A percentile compares a stretch with the other conserved stretches of the same genome.
Conservation (phyloP, 2,329 filamentous ascomycete genomes). For the Septoria petroselini region DNA sequence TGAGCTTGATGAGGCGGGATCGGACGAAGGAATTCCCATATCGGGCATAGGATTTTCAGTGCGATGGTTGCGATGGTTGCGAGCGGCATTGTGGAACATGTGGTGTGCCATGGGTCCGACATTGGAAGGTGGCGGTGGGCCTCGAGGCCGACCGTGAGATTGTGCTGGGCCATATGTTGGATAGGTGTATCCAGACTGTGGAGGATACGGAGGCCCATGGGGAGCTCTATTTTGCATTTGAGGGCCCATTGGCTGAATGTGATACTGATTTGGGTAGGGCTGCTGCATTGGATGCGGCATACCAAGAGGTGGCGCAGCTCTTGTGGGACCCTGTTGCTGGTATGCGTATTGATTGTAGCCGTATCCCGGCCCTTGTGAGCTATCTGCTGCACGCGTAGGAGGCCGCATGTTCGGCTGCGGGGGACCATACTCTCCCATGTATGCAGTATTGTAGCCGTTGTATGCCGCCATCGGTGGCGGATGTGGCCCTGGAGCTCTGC, state of each 20-base stretch:
- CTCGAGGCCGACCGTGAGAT: conserved; percentile 27
- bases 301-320: conserved; percentile 22
- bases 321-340: conserved; percentile 28
- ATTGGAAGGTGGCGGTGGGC: conserved; percentile 25
- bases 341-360: conserved; percentile 32
- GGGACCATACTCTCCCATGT: conserved; percentile 26
- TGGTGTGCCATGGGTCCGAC: conserved; percentile 32
- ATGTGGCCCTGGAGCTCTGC: conserved; percentile 26
- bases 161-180: conserved; percentile 24
- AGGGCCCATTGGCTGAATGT: conserved; percentile 22
- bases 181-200: conserved; percentile 27
- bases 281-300: conserved; percentile 27
- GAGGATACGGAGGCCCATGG: conserved; percentile 25
- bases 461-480: conserved; percentile 31
- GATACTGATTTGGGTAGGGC: conserved; percentile 23
- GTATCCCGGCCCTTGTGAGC: conserved; percentile 28
- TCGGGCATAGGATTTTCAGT: conserved; percentile 40
- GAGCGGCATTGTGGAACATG: conserved; percentile 38
- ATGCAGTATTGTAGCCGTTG: conserved; percentile 33
- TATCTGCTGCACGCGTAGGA: conserved; percentile 29
- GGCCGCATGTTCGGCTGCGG: conserved; percentile 30
- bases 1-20: conserved; percentile 42
- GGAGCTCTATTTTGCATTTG: conserved; percentile 16
- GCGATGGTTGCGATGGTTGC: conserved; percentile 35
- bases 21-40: conserved; percentile 44